These are phyloP conservation scores for Musa schizocarpa DNA, from an alignment of 176 grass and related monocot species.

Conservation along the genomic window DNA sequence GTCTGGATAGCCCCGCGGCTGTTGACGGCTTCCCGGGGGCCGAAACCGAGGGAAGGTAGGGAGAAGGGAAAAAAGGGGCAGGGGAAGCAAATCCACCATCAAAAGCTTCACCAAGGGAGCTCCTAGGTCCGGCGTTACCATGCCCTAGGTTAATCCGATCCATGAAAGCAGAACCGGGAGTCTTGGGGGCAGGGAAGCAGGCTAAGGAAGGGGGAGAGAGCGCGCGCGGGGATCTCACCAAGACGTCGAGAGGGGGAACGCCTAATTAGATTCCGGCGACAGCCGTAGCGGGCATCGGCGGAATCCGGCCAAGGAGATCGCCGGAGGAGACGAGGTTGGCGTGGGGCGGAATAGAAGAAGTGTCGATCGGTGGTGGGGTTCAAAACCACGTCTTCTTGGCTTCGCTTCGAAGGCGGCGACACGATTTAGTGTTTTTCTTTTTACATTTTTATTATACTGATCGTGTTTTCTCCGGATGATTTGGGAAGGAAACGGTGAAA, in stretches of 20 bases:
- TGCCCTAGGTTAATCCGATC: neutral
- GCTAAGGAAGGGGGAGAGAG: neutral
- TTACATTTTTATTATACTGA: neutral
- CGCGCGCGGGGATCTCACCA: neutral
- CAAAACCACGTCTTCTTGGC: neutral
- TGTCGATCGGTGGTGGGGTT: neutral
- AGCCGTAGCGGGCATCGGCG: neutral
- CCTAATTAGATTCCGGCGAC: neutral
- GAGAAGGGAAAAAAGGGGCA: neutral
- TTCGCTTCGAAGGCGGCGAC: neutral
- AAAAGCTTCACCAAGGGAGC: neutral
- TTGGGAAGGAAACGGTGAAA: no score
- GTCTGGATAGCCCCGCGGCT: slow-evolving; percentile 1
- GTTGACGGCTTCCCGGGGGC: neutral
- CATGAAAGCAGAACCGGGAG: slow-evolving; percentile 1
- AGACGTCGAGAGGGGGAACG: neutral
- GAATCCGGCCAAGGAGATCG: neutral
- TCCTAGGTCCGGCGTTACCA: neutral
- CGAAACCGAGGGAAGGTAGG: neutral
- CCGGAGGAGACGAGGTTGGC: neutral
- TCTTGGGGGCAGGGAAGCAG: neutral
- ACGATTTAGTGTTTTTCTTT: neutral
- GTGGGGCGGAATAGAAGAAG: neutral
- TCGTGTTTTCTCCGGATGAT: no score
- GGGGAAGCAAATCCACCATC: neutral